Evolutionary conservation across 1,284 basidiomycete species (phyloP).

Genomic region (Tilletia setariae): DNA sequence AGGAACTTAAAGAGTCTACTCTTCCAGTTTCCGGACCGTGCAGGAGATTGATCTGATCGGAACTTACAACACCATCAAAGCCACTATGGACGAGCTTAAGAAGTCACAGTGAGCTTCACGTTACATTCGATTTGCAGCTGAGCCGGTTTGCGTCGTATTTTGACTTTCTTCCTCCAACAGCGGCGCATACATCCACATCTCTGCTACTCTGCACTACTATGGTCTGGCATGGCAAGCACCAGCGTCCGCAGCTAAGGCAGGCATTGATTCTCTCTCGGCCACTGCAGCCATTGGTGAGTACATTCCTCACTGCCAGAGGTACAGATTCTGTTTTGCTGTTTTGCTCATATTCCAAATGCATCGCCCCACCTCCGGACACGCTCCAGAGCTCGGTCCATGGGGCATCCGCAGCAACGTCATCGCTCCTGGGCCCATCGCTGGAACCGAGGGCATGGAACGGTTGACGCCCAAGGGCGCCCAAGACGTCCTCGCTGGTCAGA

Average conservation of each 20-base stretch:
- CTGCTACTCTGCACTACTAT: slow-evolving; percentile 82
- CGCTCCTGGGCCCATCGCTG: slow-evolving; percentile 77
- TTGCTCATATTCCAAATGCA: background rate
- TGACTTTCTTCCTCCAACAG: background rate
- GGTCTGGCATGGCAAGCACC: slow-evolving; percentile 89
- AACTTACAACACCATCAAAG: slow-evolving; percentile 90
- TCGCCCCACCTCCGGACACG: background rate
- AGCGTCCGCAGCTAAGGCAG: slow-evolving; percentile 91
- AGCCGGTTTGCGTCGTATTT: too few species aligned
- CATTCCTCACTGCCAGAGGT: background rate
- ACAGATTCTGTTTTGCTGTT: too few species aligned
- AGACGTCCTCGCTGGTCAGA: slow-evolving; percentile 30
- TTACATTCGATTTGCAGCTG: background rate
- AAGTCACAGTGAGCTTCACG: slow-evolving; percentile 13
- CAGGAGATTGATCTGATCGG: slow-evolving; percentile 90
- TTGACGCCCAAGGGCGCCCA: slow-evolving; percentile 61
- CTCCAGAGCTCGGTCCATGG: slow-evolving; percentile 43
- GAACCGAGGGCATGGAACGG: slow-evolving; percentile 79
- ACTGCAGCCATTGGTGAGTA: slow-evolving; percentile 4
- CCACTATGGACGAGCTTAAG: slow-evolving; percentile 59
- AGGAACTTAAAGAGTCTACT: slow-evolving; percentile 57
- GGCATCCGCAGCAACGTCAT: slow-evolving; percentile 93
- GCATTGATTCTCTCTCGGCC: slow-evolving; percentile 71
- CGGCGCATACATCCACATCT: slow-evolving; percentile 86
- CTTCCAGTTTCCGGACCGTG: slow-evolving; percentile 71